Evolutionary conservation across 2,329 filamentous ascomycete species (phyloP).

Genomic region (Calonectria pseudoreteaudii): DNA sequence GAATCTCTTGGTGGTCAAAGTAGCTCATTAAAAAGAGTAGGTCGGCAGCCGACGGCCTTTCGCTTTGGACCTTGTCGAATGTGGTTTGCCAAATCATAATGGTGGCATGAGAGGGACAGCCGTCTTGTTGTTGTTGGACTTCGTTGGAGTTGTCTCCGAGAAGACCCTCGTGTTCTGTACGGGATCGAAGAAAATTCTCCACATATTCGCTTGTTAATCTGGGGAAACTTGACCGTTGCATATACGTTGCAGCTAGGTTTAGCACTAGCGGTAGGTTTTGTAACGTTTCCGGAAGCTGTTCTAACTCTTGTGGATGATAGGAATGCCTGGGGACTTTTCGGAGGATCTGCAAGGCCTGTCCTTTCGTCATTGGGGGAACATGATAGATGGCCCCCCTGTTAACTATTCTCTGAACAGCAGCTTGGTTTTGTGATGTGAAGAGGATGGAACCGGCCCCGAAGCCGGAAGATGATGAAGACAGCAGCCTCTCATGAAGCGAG

Average conservation of each 20-base stretch:
- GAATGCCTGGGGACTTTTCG: background rate
- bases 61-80: slow-evolving; percentile 13
- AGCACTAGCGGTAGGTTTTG: background rate
- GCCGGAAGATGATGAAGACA: background rate
- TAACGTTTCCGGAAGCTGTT: background rate
- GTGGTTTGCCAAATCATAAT: slow-evolving; percentile 24
- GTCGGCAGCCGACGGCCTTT: slow-evolving; percentile 13
- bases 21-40: slow-evolving; percentile 32
- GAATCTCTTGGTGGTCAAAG: slow-evolving; percentile 26
- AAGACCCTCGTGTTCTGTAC: slow-evolving; percentile 40
- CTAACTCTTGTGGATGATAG: background rate
- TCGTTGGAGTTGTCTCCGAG: slow-evolving; percentile 39
- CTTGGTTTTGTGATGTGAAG: background rate
- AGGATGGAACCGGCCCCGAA: background rate
- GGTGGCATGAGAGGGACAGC: slow-evolving; percentile 19
- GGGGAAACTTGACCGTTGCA: slow-evolving; percentile 32
- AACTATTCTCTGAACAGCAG: background rate
- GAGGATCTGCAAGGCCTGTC: background rate
- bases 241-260: slow-evolving; percentile 44
- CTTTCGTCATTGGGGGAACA: background rate
- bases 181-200: slow-evolving; percentile 42
- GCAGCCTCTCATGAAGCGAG: background rate
- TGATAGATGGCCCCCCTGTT: background rate
- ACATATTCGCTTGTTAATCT: slow-evolving; percentile 47
- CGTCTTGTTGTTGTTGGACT: slow-evolving; percentile 23